phyloP scores from a whole-genome alignment of 2,329 filamentous ascomycete species.

The Fusarium veterinarium region DNA sequence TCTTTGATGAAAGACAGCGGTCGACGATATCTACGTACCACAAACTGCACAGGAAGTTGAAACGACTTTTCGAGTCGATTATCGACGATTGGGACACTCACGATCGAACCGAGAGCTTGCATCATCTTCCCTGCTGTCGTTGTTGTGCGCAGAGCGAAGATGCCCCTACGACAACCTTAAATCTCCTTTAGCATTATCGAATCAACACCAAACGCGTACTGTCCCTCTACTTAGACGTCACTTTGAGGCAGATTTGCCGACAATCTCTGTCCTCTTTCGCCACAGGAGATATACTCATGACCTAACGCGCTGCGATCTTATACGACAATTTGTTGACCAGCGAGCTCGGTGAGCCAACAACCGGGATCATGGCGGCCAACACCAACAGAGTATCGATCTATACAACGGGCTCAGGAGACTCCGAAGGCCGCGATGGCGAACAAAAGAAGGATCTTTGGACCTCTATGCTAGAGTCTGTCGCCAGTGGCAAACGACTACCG shows the following conservation, averaged over 20 bases:
- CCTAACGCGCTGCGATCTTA: conserved; percentile 17
- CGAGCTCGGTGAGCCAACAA: conserved; percentile 31
- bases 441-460: conserved; percentile 94
- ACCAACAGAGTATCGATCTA: conserved; percentile 69
- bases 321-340: conserved; percentile 11
- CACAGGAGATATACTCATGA: conserved; percentile 19
- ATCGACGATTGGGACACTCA: conserved; percentile 11
- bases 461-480: conserved; percentile 89
- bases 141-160: conserved; percentile 39
- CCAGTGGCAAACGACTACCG: conserved; percentile 87
- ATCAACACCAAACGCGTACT: conserved; percentile 35
- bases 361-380: conserved; percentile 60
- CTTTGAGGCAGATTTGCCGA: background rate
- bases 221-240: conserved; percentile 23
- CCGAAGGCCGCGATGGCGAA: conserved; percentile 70
- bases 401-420: conserved; percentile 66
- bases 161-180: conserved; percentile 44
- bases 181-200: conserved; percentile 39
- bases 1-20: conserved; percentile 42
- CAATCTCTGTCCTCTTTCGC: conserved; percentile 1
- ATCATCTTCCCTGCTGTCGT: background rate
- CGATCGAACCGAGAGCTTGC: conserved; percentile 8
- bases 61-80: conserved; percentile 10
- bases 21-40: conserved; percentile 36
- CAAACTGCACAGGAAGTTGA: conserved; percentile 9